These are phyloP conservation scores for Isabelozyma heimii DNA, from an alignment of 805 yeast species.

Conservation along the genomic window DNA sequence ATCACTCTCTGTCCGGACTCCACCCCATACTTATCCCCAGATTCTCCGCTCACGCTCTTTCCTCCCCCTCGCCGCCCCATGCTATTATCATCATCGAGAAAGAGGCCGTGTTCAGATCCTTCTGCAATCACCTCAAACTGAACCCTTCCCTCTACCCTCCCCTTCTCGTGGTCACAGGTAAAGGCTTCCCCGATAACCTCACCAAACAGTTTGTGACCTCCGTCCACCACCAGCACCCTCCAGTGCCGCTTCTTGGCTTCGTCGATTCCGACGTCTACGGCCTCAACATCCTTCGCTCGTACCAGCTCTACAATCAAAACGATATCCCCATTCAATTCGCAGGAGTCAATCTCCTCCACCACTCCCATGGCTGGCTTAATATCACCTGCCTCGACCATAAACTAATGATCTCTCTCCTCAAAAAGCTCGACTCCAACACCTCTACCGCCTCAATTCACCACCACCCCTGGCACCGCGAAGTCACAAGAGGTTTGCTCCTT, in stretches of 20 bases:
- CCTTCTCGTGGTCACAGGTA: conserved; percentile 50
- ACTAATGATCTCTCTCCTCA: conserved; percentile 12
- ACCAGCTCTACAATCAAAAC: conserved; percentile 15
- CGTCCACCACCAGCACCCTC: conserved; percentile 19
- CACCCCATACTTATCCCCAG: neutral
- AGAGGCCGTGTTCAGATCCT: conserved; percentile 39
- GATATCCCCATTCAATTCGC: neutral
- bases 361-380: conserved; percentile 23
- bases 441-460: neutral
- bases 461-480: conserved; percentile 37
- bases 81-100: conserved; percentile 32
- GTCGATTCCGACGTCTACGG: conserved; percentile 72
- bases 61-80: neutral
- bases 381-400: conserved; percentile 17
- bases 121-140: conserved; percentile 16
- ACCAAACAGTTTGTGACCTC: conserved; percentile 43
- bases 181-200: conserved; percentile 63
- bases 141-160: conserved; percentile 2
- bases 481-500: conserved; percentile 52
- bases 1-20: neutral
- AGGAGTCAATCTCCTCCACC: conserved; percentile 45
- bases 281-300: conserved; percentile 46
- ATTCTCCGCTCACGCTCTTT: neutral
- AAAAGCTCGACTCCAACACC: neutral
- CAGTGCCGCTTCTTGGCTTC: conserved; percentile 42